Percentiles rank a stretch among this genome's conserved stretches.
phyloP scores from a whole-genome alignment of 1,139 yeast species.

The Pneumocystis jirovecii region DNA sequence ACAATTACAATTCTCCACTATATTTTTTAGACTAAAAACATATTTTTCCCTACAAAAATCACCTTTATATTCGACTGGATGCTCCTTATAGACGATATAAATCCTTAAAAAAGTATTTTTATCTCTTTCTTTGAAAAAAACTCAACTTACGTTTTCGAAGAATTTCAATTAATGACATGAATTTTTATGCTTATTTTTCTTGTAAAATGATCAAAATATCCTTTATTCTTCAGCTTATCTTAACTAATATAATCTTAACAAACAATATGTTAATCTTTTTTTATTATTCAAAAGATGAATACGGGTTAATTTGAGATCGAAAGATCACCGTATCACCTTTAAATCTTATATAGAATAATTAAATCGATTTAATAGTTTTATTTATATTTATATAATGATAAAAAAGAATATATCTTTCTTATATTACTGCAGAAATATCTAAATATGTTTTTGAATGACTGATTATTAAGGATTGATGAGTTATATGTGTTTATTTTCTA shows the following conservation, averaged over 20 bases:
- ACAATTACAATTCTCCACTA: constrained; percentile 30
- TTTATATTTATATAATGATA: not conserved
- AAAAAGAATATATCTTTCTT: too few species aligned
- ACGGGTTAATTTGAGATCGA: not conserved
- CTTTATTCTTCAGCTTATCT: not conserved
- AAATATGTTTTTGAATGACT: not conserved
- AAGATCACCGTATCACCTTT: not conserved
- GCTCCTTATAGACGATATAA: not conserved
- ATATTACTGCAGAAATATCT: too few species aligned
- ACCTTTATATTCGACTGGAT: not conserved
- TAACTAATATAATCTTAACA: not conserved
- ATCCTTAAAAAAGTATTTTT: not conserved
- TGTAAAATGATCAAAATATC: not conserved
- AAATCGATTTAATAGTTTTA: too few species aligned
- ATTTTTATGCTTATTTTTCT: not conserved
- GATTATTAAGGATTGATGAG: not conserved
- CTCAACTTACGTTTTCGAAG: not conserved
- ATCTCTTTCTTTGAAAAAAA: not conserved
- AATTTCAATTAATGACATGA: not conserved
- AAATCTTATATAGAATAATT: too few species aligned
- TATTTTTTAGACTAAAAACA: not conserved
- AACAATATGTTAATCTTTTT: not conserved
- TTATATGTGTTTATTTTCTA: not conserved
- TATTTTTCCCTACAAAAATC: not conserved
- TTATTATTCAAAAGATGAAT: not conserved